Evolutionary conservation across 305 asterid genomes (phyloP).

Genomic region (Plantago coronopus): DNA sequence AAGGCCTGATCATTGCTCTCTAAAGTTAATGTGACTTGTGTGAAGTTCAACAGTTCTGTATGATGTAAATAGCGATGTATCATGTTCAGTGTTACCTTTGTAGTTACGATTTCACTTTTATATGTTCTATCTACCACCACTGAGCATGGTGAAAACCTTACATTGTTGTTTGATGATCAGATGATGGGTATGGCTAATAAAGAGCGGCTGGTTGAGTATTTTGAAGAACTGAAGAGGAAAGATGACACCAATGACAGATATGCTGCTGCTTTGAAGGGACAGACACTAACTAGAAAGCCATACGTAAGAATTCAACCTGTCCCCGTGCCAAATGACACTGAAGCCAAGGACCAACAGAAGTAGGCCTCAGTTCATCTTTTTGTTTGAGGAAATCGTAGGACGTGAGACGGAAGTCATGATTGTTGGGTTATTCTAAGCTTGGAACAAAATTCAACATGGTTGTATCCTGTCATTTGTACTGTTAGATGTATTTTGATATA

Average conservation of each 20-base stretch:
- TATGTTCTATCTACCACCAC: background rate
- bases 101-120: background rate
- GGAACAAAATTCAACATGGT: constrained; percentile 10
- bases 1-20: too few species aligned
- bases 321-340: constrained; percentile 16
- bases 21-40: too few species aligned
- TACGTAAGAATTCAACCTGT: constrained; percentile 79
- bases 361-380: constrained; percentile 23
- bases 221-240: constrained; percentile 76
- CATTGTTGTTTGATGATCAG: constrained; percentile 31
- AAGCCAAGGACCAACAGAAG: constrained; percentile 35
- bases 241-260: constrained; percentile 90
- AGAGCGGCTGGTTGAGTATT: constrained; percentile 83
- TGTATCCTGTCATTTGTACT: constrained; percentile 18
- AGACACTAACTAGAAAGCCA: constrained; percentile 83
- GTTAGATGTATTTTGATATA: constrained; percentile 11
- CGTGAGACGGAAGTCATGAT: too few species aligned
- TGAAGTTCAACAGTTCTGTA: too few species aligned
- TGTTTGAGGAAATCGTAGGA: background rate
- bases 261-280: constrained; percentile 84
- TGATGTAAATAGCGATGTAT: background rate
- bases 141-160: constrained; percentile 1
- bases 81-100: constrained; percentile 1
- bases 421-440: too few species aligned
- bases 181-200: constrained; percentile 87